Percentiles rank a stretch among this genome's conserved stretches.
Evolutionary conservation across 345 rosid species (phyloP).

Genomic region (Carallia brachiata): DNA sequence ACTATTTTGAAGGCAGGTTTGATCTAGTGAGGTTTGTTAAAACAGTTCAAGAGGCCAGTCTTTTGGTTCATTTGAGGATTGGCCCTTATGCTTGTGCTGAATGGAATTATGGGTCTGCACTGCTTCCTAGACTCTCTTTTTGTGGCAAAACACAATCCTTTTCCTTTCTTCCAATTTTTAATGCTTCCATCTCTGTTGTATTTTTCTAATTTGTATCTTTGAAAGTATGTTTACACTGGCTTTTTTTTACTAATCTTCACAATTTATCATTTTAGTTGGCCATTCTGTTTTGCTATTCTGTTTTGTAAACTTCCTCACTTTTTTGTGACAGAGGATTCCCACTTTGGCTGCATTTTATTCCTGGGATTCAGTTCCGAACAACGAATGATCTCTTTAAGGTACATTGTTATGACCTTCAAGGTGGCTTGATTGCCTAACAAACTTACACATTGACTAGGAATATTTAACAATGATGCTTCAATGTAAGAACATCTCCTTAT

Average conservation of each 20-base stretch:
- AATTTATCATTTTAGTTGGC: background rate
- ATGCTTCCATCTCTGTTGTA: background rate
- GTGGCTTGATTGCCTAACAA: no score
- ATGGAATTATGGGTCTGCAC: conserved; percentile 62
- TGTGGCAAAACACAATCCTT: background rate
- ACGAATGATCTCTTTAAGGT: conserved; percentile 50
- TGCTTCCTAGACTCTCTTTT: background rate
- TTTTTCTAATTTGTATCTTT: background rate
- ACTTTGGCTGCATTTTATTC: conserved; percentile 66
- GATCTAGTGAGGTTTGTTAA: conserved; percentile 60
- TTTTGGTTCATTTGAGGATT: conserved; percentile 59
- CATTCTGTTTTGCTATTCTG: background rate
- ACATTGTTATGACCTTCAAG: conserved; percentile 6
- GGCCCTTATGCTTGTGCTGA: conserved; percentile 77
- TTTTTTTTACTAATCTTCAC: no score
- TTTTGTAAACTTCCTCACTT: background rate
- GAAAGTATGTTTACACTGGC: background rate
- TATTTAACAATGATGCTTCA: no score
- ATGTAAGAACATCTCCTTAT: no score
- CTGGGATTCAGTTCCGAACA: conserved; percentile 63
- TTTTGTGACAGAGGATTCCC: conserved; percentile 57
- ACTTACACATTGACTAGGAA: no score
- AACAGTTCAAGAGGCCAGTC: conserved; percentile 59
- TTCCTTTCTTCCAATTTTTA: background rate
- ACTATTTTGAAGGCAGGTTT: conserved; percentile 60